phyloP scores from a whole-genome alignment of 2,329 filamentous ascomycete genomes.

The Cladosporium sp. region DNA sequence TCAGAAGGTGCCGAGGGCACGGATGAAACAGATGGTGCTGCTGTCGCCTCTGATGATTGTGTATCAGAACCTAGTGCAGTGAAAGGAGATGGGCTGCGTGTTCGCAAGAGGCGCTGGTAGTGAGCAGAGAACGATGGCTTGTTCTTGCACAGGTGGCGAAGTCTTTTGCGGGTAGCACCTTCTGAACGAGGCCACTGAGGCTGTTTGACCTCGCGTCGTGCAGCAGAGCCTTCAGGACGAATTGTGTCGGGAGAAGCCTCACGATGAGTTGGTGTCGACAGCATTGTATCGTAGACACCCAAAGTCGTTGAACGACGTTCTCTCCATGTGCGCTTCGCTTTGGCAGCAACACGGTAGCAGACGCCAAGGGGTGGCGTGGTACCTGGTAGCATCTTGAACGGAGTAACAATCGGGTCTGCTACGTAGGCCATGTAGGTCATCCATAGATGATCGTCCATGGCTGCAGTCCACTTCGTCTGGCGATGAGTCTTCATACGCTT shows the following conservation, averaged over 20 bases:
- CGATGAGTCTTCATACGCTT: slow-evolving; percentile 48
- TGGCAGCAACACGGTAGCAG: slow-evolving; percentile 62
- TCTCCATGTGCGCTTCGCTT: slow-evolving; percentile 62
- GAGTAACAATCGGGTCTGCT: slow-evolving; percentile 65
- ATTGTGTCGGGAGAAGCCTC: slow-evolving; percentile 47
- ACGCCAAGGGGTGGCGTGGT: slow-evolving; percentile 64
- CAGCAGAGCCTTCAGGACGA: slow-evolving; percentile 38
- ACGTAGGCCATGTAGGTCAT: slow-evolving; percentile 65
- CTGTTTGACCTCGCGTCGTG: slow-evolving; percentile 38
- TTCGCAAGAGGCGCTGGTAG: slow-evolving; percentile 62
- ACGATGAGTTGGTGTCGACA: slow-evolving; percentile 28
- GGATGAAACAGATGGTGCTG: slow-evolving; percentile 24
- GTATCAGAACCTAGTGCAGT: slow-evolving; percentile 35
- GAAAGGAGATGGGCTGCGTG: slow-evolving; percentile 61
- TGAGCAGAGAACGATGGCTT: slow-evolving; percentile 64
- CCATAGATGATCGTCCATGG: slow-evolving; percentile 68
- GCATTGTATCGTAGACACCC: slow-evolving; percentile 32
- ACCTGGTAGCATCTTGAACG: slow-evolving; percentile 66
- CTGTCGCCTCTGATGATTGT: slow-evolving; percentile 29
- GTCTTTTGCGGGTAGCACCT: slow-evolving; percentile 57
- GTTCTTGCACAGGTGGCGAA: slow-evolving; percentile 61
- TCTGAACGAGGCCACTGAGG: slow-evolving; percentile 58
- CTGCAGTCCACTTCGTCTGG: slow-evolving; percentile 55
- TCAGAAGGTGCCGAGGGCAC: background rate
- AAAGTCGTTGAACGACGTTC: slow-evolving; percentile 39